Conservation (phyloP, 2,329 filamentous ascomycete species). For the Phialophora expanda region DNA sequence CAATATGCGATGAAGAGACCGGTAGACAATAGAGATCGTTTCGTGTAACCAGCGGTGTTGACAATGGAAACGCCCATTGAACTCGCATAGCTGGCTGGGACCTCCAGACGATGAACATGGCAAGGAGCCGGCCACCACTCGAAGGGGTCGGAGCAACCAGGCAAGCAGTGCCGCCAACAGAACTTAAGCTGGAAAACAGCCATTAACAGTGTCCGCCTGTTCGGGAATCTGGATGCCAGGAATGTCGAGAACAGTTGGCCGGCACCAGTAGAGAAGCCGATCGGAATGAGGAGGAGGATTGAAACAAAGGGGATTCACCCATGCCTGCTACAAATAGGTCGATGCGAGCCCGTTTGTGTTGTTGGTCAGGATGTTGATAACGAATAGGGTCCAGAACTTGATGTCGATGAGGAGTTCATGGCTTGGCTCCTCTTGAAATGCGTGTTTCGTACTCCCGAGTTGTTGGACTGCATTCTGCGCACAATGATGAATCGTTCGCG, state of each 20-base stretch:
- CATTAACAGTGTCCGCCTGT: conserved; percentile 49
- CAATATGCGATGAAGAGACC: conserved; percentile 37
- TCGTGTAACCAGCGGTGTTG: conserved; percentile 40
- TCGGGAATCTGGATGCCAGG: conserved; percentile 47
- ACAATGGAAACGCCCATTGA: conserved; percentile 56
- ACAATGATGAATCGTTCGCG: conserved; percentile 69
- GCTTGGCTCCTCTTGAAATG: conserved; percentile 65
- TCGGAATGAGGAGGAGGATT: conserved; percentile 64
- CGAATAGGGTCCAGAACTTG: conserved; percentile 65
- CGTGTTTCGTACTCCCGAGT: conserved; percentile 67
- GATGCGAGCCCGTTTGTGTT: conserved; percentile 61
- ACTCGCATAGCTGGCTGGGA: conserved; percentile 56
- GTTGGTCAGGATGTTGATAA: conserved; percentile 72
- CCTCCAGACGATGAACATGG: conserved; percentile 55
- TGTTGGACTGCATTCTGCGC: conserved; percentile 65
- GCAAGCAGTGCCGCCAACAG: conserved; percentile 51
- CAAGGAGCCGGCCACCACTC: conserved; percentile 56
- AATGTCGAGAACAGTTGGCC: conserved; percentile 50
- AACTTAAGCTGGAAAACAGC: conserved; percentile 51
- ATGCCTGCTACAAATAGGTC: conserved; percentile 73
- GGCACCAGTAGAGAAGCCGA: conserved; percentile 46
- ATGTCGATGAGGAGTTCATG: conserved; percentile 62
- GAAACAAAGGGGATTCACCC: conserved; percentile 67
- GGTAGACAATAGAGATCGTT: conserved; percentile 35
- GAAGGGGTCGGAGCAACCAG: conserved; percentile 51